These are phyloP conservation scores for Gentiana straminea DNA, from an alignment of 257 asterid genomes.

Conservation along the genomic window DNA sequence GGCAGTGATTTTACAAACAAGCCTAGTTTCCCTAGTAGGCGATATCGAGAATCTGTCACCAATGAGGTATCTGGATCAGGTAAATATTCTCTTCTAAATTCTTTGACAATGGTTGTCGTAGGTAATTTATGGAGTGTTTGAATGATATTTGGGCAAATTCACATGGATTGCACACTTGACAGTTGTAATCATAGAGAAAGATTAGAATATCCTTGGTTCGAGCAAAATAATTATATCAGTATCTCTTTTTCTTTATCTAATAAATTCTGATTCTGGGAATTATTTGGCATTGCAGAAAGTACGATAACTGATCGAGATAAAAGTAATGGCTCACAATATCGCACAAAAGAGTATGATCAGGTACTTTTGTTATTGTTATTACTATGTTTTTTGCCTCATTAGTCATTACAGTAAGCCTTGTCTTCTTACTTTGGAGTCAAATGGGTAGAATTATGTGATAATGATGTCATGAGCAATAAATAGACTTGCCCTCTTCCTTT, in stretches of 20 bases:
- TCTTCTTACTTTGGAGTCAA: no score
- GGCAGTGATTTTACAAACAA: constrained; percentile 23
- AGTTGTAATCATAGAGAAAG: background rate
- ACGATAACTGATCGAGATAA: constrained; percentile 33
- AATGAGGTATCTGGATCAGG: constrained; percentile 44
- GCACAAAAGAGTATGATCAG: constrained; percentile 27
- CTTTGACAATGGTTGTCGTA: background rate
- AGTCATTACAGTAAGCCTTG: no score
- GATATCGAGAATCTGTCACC: constrained; percentile 57
- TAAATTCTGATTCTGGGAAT: background rate
- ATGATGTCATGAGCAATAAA: no score
- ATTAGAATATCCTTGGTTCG: background rate
- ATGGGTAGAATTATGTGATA: no score
- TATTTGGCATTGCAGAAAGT: constrained; percentile 39
- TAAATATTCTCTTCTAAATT: constrained; percentile 6
- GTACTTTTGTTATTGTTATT: constrained; percentile 13
- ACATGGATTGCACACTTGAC: background rate
- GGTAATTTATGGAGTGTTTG: no score
- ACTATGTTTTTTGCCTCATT: background rate
- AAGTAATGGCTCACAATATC: constrained; percentile 21
- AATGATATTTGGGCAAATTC: background rate
- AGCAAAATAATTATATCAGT: background rate
- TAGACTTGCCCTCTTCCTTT: no score
- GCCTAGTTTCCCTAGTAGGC: constrained; percentile 27
- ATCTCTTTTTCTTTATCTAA: background rate